A percentile compares a stretch with the other conserved stretches of the same genome.
These are phyloP conservation scores for Penicillium oxalicum DNA, from an alignment of 2,329 filamentous ascomycete genomes.

Conservation along the genomic window DNA sequence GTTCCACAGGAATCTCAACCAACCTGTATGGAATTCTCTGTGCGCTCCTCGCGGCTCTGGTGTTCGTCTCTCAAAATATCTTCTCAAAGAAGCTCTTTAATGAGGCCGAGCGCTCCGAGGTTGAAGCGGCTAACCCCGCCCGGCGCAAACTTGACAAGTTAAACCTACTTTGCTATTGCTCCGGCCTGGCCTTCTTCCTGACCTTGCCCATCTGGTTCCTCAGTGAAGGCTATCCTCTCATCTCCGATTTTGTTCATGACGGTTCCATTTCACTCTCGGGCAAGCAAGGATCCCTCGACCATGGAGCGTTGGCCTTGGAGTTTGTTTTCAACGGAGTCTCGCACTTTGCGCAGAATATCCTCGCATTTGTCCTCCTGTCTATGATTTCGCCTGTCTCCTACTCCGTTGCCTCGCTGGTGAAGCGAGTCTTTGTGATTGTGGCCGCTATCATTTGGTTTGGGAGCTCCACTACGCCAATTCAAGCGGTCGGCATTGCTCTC, in stretches of 20 bases:
- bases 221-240: slow-evolving; percentile 72
- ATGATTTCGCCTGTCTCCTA: slow-evolving; percentile 96
- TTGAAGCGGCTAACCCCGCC: slow-evolving; percentile 56
- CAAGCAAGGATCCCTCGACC: slow-evolving; percentile 65
- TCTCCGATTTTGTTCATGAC: slow-evolving; percentile 72
- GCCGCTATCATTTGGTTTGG: slow-evolving; percentile 96
- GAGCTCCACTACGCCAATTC: slow-evolving; percentile 74
- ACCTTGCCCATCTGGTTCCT: slow-evolving; percentile 91
- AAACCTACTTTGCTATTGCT: slow-evolving; percentile 95
- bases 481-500: slow-evolving; percentile 76
- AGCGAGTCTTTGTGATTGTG: slow-evolving; percentile 93
- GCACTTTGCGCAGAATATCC: slow-evolving; percentile 92
- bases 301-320: slow-evolving; percentile 62
- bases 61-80: slow-evolving; percentile 98
- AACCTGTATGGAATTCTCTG: slow-evolving; percentile 87
- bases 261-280: slow-evolving; percentile 72
- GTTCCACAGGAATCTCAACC: slow-evolving; percentile 82
- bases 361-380: slow-evolving; percentile 86
- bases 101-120: slow-evolving; percentile 78
- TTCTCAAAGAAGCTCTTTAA: slow-evolving; percentile 98
- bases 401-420: slow-evolving; percentile 91
- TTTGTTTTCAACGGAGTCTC: slow-evolving; percentile 96
- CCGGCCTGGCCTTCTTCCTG: slow-evolving; percentile 80
- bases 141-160: slow-evolving; percentile 88
- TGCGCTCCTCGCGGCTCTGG: slow-evolving; percentile 80